These are phyloP conservation scores for Rhododendron griersonianum DNA, from an alignment of 148 eudicot genomes.

Conservation along the genomic window DNA sequence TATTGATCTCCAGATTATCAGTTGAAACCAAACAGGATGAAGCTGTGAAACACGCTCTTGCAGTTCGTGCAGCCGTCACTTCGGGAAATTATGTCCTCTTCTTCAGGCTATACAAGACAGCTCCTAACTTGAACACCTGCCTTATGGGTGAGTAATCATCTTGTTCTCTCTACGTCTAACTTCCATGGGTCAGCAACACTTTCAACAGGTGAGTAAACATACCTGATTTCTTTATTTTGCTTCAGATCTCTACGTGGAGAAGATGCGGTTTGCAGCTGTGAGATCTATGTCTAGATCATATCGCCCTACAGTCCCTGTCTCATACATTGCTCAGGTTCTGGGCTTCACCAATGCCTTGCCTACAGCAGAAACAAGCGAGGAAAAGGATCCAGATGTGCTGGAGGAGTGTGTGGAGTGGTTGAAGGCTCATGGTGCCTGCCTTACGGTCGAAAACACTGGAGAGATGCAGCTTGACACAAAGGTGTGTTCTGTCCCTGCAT, in stretches of 20 bases:
- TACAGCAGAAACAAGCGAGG: conserved; percentile 44
- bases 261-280: conserved; percentile 87
- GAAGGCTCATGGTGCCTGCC: conserved; percentile 91
- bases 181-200: background rate
- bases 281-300: conserved; percentile 83
- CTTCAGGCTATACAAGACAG: conserved; percentile 78
- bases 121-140: conserved; percentile 74
- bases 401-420: conserved; percentile 95
- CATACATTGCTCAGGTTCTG: conserved; percentile 66
- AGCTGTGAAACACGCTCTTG: conserved; percentile 89
- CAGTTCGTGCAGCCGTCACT: conserved; percentile 82
- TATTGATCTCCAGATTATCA: conserved; percentile 56
- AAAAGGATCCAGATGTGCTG: conserved; percentile 56
- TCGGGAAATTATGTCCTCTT: conserved; percentile 83
- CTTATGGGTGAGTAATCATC: conserved; percentile 68
- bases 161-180: background rate
- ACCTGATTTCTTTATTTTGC: background rate
- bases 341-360: conserved; percentile 53
- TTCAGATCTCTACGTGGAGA: conserved; percentile 84
- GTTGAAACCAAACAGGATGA: conserved; percentile 62
- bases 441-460: conserved; percentile 53
- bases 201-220: background rate
- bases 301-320: conserved; percentile 86
- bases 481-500: conserved; percentile 37
- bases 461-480: conserved; percentile 82